Base-by-base conservation (phyloP, 257 asterid species). In the Nicotiana sylvestris region DNA sequence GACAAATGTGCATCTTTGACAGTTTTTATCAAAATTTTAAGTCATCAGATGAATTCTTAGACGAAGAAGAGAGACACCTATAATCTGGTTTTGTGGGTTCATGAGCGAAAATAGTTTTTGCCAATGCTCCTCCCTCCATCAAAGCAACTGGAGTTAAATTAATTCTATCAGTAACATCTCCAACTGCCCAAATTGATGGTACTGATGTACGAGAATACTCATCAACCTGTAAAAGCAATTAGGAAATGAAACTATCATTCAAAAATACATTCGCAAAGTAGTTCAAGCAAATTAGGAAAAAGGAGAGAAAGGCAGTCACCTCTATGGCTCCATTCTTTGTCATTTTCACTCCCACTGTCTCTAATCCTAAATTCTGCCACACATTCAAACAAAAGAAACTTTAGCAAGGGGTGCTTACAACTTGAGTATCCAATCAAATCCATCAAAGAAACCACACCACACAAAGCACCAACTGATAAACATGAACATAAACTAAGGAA, bases 101-200 rank as follows among this genome's bases (percentile, higher is more conserved):
- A 85, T 90, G 88, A 16, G 91, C 95, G 83, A 96, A 96, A 76
- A 94, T 83, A 49, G 98, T 96, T 91, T 90, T 94, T 77, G 99
- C 97, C 90, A 96, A 55, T 84, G 99, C 98, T 78, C 93, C 98
- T 85, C 99, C 99, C 86, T 96, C 99, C 98, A 96, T 96, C 85
- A 96, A 88, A 87, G 99, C 99, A 83, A 96, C 99, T 27, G 99
- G 99, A 81, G 99, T 96, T 90, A 96, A 88, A 91, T 96, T 96
- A 81, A 94, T 89, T 89, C 99, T 94, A 86, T 96, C 97, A 66
- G 99, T 96, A 77, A 88, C 99, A 88, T 96, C 99, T 86, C 99
- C 99, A 74, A 96, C 99, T 5, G 97, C 99, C 98, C 98, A 96
- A 87, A 96, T 96, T 78, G 98, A 94, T 76, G 98, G 97, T 86